A percentile compares a stretch with the other conserved stretches of the same genome.
Evolutionary conservation across 169 alveolate genomes (phyloP).

Genomic region (Plasmodium chabaudi): DNA sequence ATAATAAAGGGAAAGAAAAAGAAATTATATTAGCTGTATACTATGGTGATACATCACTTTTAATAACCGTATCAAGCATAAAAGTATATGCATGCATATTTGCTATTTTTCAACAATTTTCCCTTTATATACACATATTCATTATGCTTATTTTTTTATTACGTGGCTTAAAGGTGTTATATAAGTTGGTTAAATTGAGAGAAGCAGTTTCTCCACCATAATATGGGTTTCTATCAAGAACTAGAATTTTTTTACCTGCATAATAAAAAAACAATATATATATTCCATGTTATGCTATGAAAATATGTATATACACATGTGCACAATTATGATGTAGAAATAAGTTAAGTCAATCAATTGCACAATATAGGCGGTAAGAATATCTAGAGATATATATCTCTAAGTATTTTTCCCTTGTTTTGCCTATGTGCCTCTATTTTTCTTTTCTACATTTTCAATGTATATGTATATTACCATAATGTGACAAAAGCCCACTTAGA

Average conservation of each 20-base stretch:
- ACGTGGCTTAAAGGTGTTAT: slow-evolving; percentile 94
- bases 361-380: background rate
- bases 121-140: background rate
- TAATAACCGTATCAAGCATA: background rate
- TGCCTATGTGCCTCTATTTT: background rate
- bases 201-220: slow-evolving; percentile 99
- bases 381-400: background rate
- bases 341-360: background rate
- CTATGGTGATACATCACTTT: background rate
- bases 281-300: background rate
- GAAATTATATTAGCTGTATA: slow-evolving; percentile 2
- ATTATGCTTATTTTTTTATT: background rate
- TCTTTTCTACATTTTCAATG: background rate
- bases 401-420: too few relatives aligned
- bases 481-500: slow-evolving; percentile 96
- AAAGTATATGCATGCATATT: background rate
- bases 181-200: slow-evolving; percentile 95
- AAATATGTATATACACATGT: slow-evolving; percentile 9
- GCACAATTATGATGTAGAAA: background rate
- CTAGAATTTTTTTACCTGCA: slow-evolving; percentile 96
- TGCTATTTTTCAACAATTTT: too few relatives aligned
- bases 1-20: background rate
- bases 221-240: slow-evolving; percentile 96
- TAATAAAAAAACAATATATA: background rate
- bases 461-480: slow-evolving; percentile 75